Percentiles rank a stretch among this genome's conserved stretches.
Conservation (phyloP, 164 flowering plant genomes). For the Cinnamomum micranthum region DNA sequence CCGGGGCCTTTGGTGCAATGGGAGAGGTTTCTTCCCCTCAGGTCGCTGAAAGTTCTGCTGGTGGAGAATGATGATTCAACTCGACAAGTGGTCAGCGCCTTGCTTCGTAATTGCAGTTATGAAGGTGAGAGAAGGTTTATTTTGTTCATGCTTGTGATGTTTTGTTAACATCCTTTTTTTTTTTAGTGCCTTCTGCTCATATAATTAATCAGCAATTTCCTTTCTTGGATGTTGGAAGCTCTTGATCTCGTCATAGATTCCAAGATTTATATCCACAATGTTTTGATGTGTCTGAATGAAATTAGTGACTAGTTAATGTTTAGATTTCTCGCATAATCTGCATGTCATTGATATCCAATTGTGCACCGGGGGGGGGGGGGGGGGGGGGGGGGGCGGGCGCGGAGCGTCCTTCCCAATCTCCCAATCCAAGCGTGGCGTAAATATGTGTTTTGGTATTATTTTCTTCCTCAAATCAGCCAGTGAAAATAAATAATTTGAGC, state of each 20-base stretch:
- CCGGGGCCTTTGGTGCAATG: conserved; percentile 49
- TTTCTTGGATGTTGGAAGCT: background rate
- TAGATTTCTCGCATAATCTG: no score
- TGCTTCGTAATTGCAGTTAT: conserved; percentile 64
- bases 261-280: no score
- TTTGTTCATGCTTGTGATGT: background rate
- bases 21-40: conserved; percentile 61
- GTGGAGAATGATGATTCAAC: conserved; percentile 71
- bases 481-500: no score
- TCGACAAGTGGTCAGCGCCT: conserved; percentile 56
- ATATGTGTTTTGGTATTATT: no score
- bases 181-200: background rate
- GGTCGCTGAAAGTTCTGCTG: conserved; percentile 50
- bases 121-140: conserved; percentile 39
- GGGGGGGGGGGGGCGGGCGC: no score
- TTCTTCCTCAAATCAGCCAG: no score
- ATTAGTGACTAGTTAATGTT: no score
- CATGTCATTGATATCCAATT: no score
- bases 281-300: no score
- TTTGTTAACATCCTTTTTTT: background rate
- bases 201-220: background rate
- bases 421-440: no score
- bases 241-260: background rate
- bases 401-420: no score
- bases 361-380: no score